These are phyloP conservation scores for Eucalyptus viminalis DNA, from an alignment of 345 rosid genomes.

Conservation along the genomic window DNA sequence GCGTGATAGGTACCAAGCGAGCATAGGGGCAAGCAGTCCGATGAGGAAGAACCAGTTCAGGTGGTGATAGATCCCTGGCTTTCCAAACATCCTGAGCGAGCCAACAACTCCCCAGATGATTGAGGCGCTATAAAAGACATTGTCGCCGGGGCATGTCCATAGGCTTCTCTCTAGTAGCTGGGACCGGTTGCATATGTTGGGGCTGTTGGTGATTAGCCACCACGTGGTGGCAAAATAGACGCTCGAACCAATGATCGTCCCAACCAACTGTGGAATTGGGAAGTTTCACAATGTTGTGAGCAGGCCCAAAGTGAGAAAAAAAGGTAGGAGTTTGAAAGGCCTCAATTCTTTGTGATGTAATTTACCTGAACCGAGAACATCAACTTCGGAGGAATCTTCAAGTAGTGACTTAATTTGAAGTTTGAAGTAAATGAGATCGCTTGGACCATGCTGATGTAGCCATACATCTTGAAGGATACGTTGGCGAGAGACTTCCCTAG, in stretches of 20 bases:
- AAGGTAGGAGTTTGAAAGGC: not conserved
- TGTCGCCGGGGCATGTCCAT: slow-evolving; percentile 63
- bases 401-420: slow-evolving; percentile 78
- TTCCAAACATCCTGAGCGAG: slow-evolving; percentile 63
- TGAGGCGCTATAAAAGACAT: slow-evolving; percentile 69
- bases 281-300: not conserved
- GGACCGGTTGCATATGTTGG: slow-evolving; percentile 44
- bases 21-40: slow-evolving; percentile 52
- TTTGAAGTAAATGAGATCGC: slow-evolving; percentile 47
- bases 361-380: slow-evolving; percentile 68
- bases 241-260: slow-evolving; percentile 55
- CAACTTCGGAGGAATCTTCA: slow-evolving; percentile 74
- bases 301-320: not conserved
- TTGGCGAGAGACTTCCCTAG: no score
- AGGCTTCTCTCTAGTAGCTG: slow-evolving; percentile 58
- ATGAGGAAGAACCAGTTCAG: slow-evolving; percentile 73
- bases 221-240: slow-evolving; percentile 46
- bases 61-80: slow-evolving; percentile 29
- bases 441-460: slow-evolving; percentile 70
- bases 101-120: slow-evolving; percentile 81
- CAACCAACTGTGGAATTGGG: slow-evolving; percentile 21
- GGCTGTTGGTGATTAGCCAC: slow-evolving; percentile 22
- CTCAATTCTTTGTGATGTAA: not conserved
- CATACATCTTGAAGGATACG: slow-evolving; percentile 72
- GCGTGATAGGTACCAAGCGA: slow-evolving; percentile 36